Conservation (phyloP, 1,284 basidiomycete species). For the Sphaerobolus stellatus region DNA sequence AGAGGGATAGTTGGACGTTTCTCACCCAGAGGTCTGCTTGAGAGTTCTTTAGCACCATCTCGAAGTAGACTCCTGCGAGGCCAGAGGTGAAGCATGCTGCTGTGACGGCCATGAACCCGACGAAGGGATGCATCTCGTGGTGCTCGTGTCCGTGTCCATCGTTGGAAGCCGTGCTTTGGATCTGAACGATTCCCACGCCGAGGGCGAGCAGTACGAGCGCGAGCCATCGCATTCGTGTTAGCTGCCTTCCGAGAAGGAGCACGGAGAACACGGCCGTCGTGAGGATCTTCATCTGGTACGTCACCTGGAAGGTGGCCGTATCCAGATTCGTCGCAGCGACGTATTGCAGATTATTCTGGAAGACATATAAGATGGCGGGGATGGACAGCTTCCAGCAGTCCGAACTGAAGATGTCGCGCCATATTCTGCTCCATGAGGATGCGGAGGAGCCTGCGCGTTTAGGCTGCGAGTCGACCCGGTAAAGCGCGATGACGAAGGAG, state of each 20-base stretch:
- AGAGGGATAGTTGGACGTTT: conserved; percentile 94
- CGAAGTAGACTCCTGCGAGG: conserved; percentile 98
- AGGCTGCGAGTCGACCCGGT: conserved; percentile 26
- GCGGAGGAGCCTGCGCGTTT: neutral
- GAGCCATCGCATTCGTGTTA: conserved; percentile 78
- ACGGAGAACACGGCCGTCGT: conserved; percentile 96
- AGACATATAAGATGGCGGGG: conserved; percentile 93
- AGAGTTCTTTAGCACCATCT: conserved; percentile 94
- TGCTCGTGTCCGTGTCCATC: conserved; percentile 30
- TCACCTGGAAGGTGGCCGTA: conserved; percentile 93
- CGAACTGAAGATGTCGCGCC: conserved; percentile 61
- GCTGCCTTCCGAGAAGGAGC: conserved; percentile 77
- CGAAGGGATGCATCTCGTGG: conserved; percentile 71
- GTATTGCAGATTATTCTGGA: conserved; percentile 96
- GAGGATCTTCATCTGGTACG: conserved; percentile 97
- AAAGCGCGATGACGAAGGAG: conserved; percentile 48
- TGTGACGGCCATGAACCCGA: conserved; percentile 82
- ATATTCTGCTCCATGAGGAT: conserved; percentile 13
- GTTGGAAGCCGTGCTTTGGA: conserved; percentile 57
- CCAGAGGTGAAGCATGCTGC: conserved; percentile 95
- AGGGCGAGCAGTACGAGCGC: conserved; percentile 83
- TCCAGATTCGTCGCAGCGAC: conserved; percentile 91
- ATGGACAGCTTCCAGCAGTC: conserved; percentile 98
- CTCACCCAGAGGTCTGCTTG: conserved; percentile 92
- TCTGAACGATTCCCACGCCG: conserved; percentile 92